Evolutionary conservation across 2,329 filamentous ascomycete species (phyloP).

Genomic region (Fusarium keratoplasticum): DNA sequence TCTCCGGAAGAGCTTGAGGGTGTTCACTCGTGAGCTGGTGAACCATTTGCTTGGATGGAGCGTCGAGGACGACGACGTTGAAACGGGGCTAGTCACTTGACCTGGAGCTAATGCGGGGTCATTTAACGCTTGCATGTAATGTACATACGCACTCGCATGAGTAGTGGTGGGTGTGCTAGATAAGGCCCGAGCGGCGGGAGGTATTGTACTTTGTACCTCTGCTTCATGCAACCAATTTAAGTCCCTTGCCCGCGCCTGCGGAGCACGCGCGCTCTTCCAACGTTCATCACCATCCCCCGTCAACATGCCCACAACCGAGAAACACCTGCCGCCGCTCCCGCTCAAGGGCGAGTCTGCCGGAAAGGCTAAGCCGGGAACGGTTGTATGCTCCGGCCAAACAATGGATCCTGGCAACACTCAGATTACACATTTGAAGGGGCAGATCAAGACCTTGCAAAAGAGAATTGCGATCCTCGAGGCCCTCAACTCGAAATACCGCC

Average conservation of each 20-base stretch:
- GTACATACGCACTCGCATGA: not conserved
- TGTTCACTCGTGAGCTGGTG: constrained; percentile 8
- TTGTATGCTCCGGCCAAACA: not conserved
- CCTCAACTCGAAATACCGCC: not conserved
- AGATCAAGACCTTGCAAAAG: not conserved
- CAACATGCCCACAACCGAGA: not conserved
- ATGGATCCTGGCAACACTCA: not conserved
- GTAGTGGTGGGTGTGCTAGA: not conserved
- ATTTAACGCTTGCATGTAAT: not conserved
- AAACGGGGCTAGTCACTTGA: constrained; percentile 10
- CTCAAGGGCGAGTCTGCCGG: not conserved
- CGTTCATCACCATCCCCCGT: not conserved
- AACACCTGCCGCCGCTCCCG: not conserved
- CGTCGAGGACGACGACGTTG: not conserved
- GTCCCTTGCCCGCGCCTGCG: not conserved
- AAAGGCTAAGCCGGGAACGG: not conserved
- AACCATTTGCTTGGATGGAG: constrained; percentile 10
- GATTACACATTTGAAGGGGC: not conserved
- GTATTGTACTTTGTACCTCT: not conserved
- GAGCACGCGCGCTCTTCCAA: not conserved
- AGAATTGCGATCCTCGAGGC: not conserved
- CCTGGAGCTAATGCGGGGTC: not conserved
- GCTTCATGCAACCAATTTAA: not conserved
- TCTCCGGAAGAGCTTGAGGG: constrained; percentile 13
- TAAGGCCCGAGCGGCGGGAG: not conserved